A percentile compares a stretch with the other conserved stretches of the same genome.
These are phyloP conservation scores for Cystoderma amianthinum DNA, from an alignment of 768 basidiomycete species.

Conservation along the genomic window DNA sequence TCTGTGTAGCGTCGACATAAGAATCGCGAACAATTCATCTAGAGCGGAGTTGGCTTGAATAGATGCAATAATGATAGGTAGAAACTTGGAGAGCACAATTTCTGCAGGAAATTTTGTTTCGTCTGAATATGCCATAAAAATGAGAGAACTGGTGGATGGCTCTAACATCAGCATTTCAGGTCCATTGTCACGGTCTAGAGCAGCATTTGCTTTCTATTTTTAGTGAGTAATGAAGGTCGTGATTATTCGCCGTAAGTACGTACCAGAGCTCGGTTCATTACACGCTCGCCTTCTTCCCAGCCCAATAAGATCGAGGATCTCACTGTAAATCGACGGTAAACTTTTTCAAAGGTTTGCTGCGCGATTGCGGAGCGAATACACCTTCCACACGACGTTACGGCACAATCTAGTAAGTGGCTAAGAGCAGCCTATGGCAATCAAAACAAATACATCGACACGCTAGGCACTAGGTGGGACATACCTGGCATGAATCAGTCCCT, in stretches of 20 bases:
- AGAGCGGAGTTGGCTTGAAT: conserved; percentile 47
- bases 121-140: conserved; percentile 28
- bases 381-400: conserved; percentile 24
- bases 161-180: conserved; percentile 6
- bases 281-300: conserved; percentile 34
- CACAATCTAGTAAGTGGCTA: conserved; percentile 23
- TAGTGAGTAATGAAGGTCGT: conserved; percentile 5
- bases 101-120: conserved; percentile 7
- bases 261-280: conserved; percentile 23
- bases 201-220: conserved; percentile 26
- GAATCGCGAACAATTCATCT: conserved; percentile 55
- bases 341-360: conserved; percentile 33
- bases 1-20: conserved; percentile 29
- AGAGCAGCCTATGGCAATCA: conserved; percentile 20
- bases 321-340: conserved; percentile 38
- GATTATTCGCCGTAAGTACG: too few relatives aligned
- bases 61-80: conserved; percentile 38
- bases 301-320: conserved; percentile 19
- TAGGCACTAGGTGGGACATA: conserved; percentile 25
- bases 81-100: conserved; percentile 20
- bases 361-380: conserved; percentile 38
- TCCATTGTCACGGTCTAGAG: conserved; percentile 23
- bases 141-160: conserved; percentile 24
- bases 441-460: too few relatives aligned
- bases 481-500: conserved; percentile 13